phyloP scores from a whole-genome alignment of 345 rosid species.

The Corymbia maculata region DNA sequence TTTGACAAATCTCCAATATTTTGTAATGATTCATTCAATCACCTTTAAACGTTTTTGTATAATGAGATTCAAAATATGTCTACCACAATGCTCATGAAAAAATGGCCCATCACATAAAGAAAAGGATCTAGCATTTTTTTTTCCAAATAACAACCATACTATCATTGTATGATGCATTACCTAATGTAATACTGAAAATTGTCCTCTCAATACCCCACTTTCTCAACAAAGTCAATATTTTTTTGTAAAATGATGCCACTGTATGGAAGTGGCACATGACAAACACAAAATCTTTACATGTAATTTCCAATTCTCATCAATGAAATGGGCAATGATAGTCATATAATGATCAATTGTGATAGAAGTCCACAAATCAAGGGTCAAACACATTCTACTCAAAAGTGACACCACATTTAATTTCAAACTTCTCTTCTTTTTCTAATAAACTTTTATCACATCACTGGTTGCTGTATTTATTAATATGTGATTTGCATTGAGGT shows the following conservation, averaged over 20 bases:
- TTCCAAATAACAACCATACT: neutral
- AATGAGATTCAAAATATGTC: neutral
- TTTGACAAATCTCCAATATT: no score
- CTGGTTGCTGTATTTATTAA: neutral
- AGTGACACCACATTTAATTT: neutral
- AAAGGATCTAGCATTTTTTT: neutral
- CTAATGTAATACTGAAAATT: neutral
- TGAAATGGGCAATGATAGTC: fast-evolving
- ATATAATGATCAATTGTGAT: neutral
- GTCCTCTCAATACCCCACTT: neutral
- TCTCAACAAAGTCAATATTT: neutral
- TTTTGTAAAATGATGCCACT: neutral
- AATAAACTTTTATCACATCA: neutral
- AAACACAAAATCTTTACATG: neutral
- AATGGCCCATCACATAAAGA: neutral
- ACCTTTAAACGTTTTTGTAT: no score
- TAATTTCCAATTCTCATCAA: neutral
- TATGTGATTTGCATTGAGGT: neutral
- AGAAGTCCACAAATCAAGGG: fast-evolving
- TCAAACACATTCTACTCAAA: neutral
- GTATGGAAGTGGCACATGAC: neutral
- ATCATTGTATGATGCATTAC: neutral
- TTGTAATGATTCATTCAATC: no score
- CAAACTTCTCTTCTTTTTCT: neutral
- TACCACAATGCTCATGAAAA: neutral